Base-by-base conservation (phyloP, 192 early-diverging fungal genomes). In the Rhizophagus clarus region DNA sequence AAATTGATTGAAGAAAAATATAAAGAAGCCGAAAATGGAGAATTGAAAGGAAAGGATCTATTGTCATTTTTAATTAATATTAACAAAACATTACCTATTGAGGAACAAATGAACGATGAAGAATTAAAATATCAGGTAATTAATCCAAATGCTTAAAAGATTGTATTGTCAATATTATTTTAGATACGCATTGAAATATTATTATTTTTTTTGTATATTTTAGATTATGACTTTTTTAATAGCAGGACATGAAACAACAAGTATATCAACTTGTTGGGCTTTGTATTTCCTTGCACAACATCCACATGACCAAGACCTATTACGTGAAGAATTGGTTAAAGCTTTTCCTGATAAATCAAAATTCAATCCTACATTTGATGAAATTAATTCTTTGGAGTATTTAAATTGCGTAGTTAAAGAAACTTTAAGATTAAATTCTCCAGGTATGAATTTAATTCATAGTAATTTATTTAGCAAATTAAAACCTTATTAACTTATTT, bases 171-270 rank as follows among this genome's bases (percentile, higher is more conserved):
- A n/a, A n/a, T n/a, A n/a, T n/a, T n/a, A n/a, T n/a, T n/a, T n/a
- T n/a, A n/a, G n/a, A n/a, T n/a, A n/a, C n/a, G n/a, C n/a, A n/a
- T n/a, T n/a, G n/a, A n/a, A n/a, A n/a, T n/a, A n/a, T n/a, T n/a
- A 76, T 81, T 90, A 49, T 17, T 56, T 51, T 15, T 20, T 56
- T 15, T 56, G 49, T 4, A 10, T 15, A 14, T 24, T 14, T 49
- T 24, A 72, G 40, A 72, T 49, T 17, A 45, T 72, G 71, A 72
- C 71, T 31, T 49, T 72, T 47, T 29, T 72, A 17, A 5, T 29
- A 14, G 90, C 90, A 14, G 90, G 90, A 11, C 90, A 91, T 66
- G 89, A 89, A 81, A 91, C 90, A 2, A 89, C 90, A 0, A 84
- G 84, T 32, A 81, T 84, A 5, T 77, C 86, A 0, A 68, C 86